phyloP scores from a whole-genome alignment of 805 yeast species.

The Metschnikowia gelsemii region DNA sequence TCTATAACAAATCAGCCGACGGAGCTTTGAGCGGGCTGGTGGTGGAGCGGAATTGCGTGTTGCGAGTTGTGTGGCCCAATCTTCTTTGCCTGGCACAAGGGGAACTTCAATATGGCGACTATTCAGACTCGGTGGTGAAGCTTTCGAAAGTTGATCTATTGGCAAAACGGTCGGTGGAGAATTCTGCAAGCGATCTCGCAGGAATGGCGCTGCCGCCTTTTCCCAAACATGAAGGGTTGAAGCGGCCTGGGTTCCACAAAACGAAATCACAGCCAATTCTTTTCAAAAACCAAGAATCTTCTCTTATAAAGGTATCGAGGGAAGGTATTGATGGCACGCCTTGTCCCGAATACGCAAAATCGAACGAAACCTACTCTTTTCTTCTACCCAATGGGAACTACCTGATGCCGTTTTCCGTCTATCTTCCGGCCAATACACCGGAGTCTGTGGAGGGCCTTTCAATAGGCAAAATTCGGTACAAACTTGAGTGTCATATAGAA shows the following conservation, averaged over 20 bases:
- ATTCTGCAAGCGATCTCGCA: constrained; percentile 15
- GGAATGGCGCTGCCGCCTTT: constrained; percentile 2
- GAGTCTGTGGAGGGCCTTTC: constrained; percentile 53
- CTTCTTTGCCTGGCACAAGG: constrained; percentile 43
- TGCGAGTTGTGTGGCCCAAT: constrained; percentile 50
- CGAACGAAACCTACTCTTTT: constrained; percentile 31
- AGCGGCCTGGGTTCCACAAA: constrained; percentile 29
- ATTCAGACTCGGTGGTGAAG: constrained; percentile 36
- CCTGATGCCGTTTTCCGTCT: constrained; percentile 46
- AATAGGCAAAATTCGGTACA: constrained; percentile 43
- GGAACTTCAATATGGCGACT: constrained; percentile 37
- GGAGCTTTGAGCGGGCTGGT: constrained; percentile 36
- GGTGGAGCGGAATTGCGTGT: constrained; percentile 38
- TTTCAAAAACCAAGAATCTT: constrained; percentile 15
- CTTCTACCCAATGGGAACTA: constrained; percentile 53
- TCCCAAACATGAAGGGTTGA: constrained; percentile 10
- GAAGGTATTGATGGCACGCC: constrained; percentile 47
- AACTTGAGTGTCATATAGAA: constrained; percentile 41
- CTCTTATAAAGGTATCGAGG: constrained; percentile 29
- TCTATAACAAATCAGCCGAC: constrained; percentile 31
- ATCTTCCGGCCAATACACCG: constrained; percentile 46
- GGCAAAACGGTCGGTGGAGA: constrained; percentile 15
- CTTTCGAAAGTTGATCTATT: constrained; percentile 21
- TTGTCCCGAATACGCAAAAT: constrained; percentile 15
- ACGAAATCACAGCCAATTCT: constrained; percentile 33